These are phyloP conservation scores for Cicer pinnatifidum DNA, from an alignment of 306 rosid species.

Conservation along the genomic window DNA sequence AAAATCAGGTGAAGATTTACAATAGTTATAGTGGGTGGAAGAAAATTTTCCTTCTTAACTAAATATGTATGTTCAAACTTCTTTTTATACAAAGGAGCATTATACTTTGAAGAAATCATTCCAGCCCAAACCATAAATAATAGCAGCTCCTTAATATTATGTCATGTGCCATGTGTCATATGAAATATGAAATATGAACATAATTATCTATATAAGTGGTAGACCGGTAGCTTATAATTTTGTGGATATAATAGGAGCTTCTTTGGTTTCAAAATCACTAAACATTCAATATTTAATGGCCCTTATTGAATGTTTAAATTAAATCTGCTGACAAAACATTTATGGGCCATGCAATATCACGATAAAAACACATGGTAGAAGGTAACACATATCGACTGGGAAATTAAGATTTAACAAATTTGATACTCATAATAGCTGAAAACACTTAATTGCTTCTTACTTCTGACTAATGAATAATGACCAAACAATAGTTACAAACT, in stretches of 20 bases:
- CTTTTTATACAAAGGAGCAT: neutral
- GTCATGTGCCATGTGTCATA: neutral
- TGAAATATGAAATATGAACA: neutral
- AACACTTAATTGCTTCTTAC: neutral
- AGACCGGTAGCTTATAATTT: neutral
- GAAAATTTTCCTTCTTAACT: neutral
- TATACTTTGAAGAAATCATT: neutral
- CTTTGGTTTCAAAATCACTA: too few species aligned
- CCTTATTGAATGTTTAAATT: slow-evolving; percentile 10
- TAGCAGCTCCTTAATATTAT: neutral
- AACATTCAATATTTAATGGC: too few species aligned
- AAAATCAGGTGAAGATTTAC: neutral
- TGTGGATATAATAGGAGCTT: too few species aligned
- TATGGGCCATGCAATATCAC: neutral
- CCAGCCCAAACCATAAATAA: slow-evolving; percentile 12
- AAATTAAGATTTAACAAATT: neutral
- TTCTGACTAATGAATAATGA: slow-evolving; percentile 7
- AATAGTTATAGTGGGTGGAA: slow-evolving; percentile 4
- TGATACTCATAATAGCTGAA: neutral
- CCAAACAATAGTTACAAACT: neutral
- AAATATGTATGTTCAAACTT: neutral
- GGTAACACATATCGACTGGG: slow-evolving; percentile 15
- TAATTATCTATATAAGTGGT: neutral
- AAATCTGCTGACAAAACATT: slow-evolving; percentile 4
- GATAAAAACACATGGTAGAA: neutral